Conservation (phyloP, 2,329 filamentous ascomycete species). For the Teratosphaeriaceae sp. region DNA sequence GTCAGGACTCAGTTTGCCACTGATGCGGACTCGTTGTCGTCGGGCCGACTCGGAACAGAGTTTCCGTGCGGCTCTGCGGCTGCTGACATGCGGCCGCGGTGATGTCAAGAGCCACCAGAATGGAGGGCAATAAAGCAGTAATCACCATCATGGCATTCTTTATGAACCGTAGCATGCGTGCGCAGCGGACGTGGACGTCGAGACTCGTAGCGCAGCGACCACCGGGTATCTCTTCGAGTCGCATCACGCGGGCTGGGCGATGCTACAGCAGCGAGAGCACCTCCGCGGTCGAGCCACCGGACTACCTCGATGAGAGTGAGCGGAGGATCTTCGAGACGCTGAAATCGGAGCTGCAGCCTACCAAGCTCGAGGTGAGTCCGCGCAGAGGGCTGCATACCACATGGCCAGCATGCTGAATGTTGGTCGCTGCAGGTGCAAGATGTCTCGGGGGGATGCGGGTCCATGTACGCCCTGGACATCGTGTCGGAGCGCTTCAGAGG, state of each 20-base stretch:
- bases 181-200: neutral
- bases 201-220: too few species aligned
- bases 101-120: too few species aligned
- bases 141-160: neutral
- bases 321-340: slow-evolving; percentile 43
- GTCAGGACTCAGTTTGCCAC: too few species aligned
- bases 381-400: neutral
- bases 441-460: slow-evolving; percentile 76
- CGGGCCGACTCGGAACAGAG: neutral
- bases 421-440: slow-evolving; percentile 57
- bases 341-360: slow-evolving; percentile 35
- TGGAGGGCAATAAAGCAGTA: too few species aligned
- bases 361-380: slow-evolving; percentile 38
- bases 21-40: neutral
- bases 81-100: too few species aligned
- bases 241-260: neutral
- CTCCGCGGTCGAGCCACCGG: slow-evolving; percentile 33
- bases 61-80: slow-evolving; percentile 12
- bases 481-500: slow-evolving; percentile 65
- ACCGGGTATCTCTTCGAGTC: too few species aligned
- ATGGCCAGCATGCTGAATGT: neutral
- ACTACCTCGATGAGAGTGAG: slow-evolving; percentile 42
- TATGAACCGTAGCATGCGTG: neutral
- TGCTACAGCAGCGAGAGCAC: slow-evolving; percentile 6
- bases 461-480: slow-evolving; percentile 81